Evolutionary conservation across 306 rosid species (phyloP).

Genomic region (Trifolium subterraneum): DNA sequence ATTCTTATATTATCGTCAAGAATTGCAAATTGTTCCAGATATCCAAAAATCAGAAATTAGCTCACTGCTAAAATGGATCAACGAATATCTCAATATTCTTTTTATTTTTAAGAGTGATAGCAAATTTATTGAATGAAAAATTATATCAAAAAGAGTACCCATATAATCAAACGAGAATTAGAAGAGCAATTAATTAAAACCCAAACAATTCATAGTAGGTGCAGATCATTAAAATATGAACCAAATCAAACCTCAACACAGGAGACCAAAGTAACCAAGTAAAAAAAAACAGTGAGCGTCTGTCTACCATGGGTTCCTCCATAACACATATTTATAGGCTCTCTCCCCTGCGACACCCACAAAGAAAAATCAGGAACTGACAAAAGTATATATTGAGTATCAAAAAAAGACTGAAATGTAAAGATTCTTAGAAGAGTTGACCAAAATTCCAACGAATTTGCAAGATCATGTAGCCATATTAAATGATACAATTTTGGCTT

Average conservation of each 20-base stretch:
- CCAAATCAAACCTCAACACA: neutral
- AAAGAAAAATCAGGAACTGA: too few relatives aligned
- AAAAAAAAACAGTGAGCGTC: neutral
- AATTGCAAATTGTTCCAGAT: neutral
- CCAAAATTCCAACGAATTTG: too few relatives aligned
- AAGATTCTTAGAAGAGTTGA: too few relatives aligned
- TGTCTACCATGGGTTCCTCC: too few relatives aligned
- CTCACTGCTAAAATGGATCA: neutral
- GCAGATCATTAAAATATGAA: neutral
- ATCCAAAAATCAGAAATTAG: neutral
- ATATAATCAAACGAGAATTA: too few relatives aligned
- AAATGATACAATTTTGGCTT: too few relatives aligned
- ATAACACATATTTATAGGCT: neutral
- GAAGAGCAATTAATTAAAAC: neutral
- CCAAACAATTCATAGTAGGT: neutral
- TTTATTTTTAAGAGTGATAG: neutral
- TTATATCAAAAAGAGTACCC: too few relatives aligned
- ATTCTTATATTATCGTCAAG: too few relatives aligned
- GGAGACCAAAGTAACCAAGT: neutral
- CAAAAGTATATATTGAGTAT: too few relatives aligned
- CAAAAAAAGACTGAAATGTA: too few relatives aligned
- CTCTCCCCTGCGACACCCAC: too few relatives aligned
- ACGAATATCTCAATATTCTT: neutral
- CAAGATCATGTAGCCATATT: too few relatives aligned
- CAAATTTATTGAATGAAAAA: neutral